phyloP scores from a whole-genome alignment of 2,329 filamentous ascomycete species.

The Sphaerulina vaccinii region DNA sequence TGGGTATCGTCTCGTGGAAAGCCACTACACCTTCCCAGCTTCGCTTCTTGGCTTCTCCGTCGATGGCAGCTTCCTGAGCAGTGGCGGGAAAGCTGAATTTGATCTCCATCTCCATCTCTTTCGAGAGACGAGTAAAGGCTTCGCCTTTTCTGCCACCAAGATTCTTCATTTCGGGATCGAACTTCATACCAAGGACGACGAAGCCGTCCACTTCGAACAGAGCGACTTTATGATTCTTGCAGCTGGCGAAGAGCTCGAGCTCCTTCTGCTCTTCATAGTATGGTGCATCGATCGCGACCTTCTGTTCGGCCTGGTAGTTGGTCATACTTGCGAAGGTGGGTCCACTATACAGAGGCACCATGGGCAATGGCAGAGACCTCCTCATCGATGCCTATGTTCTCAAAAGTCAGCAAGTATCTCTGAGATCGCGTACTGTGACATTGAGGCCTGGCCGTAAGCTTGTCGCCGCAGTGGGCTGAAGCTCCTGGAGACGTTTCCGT shows the following conservation, averaged over 20 bases:
- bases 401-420: too few relatives aligned
- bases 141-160: background rate
- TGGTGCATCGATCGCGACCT: background rate
- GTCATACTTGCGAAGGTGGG: background rate
- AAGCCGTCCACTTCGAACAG: background rate
- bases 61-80: background rate
- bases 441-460: too few relatives aligned
- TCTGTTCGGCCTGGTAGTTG: background rate
- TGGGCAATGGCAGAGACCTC: background rate
- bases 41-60: too few relatives aligned
- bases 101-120: background rate
- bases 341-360: background rate
- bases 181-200: background rate
- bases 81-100: background rate
- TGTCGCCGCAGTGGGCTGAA: too few relatives aligned
- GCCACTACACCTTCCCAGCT: background rate
- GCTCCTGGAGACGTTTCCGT: too few relatives aligned
- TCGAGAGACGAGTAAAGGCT: background rate
- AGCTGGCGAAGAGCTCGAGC: background rate
- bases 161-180: background rate
- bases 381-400: background rate
- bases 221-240: background rate
- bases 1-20: background rate
- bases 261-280: background rate
- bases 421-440: too few relatives aligned